Evolutionary conservation across 1,139 yeast species (phyloP).

Genomic region (Nakaseomyces kungkrabaensis): DNA sequence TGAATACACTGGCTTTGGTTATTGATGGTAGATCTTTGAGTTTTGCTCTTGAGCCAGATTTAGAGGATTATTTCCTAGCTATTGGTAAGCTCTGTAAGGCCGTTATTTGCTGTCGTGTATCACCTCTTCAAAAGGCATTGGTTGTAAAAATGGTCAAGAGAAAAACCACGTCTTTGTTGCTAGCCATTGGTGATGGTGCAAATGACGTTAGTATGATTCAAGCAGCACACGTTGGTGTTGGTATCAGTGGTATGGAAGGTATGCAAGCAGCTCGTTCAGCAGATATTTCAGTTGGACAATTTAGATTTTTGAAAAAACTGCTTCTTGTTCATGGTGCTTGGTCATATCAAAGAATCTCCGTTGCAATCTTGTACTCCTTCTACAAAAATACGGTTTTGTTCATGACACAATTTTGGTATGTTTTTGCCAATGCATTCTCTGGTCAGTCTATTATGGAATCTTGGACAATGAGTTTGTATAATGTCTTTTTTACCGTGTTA

Average conservation of each 20-base stretch:
- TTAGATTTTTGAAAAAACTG: constrained; percentile 71
- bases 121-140: constrained; percentile 93
- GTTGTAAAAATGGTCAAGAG: constrained; percentile 89
- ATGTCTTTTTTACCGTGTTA: constrained; percentile 86
- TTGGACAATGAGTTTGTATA: constrained; percentile 94
- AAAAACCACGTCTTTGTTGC: constrained; percentile 62
- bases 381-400: constrained; percentile 91
- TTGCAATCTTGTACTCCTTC: constrained; percentile 86
- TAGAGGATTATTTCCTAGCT: constrained; percentile 70
- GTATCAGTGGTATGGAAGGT: constrained; percentile 98
- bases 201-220: constrained; percentile 98
- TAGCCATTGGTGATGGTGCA: constrained; percentile 98
- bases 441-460: constrained; percentile 96
- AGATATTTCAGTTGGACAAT: constrained; percentile 94
- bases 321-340: constrained; percentile 93
- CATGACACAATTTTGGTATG: constrained; percentile 98
- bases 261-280: constrained; percentile 99
- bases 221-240: constrained; percentile 98
- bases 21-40: constrained; percentile 90
- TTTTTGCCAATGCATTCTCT: constrained; percentile 81
- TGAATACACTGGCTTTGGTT: constrained; percentile 76
- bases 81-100: constrained; percentile 87
- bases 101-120: constrained; percentile 93
- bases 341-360: constrained; percentile 91
- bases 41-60: constrained; percentile 70